Conservation (phyloP, 2,329 filamentous ascomycete species). For the Biscogniauxia marginata region DNA sequence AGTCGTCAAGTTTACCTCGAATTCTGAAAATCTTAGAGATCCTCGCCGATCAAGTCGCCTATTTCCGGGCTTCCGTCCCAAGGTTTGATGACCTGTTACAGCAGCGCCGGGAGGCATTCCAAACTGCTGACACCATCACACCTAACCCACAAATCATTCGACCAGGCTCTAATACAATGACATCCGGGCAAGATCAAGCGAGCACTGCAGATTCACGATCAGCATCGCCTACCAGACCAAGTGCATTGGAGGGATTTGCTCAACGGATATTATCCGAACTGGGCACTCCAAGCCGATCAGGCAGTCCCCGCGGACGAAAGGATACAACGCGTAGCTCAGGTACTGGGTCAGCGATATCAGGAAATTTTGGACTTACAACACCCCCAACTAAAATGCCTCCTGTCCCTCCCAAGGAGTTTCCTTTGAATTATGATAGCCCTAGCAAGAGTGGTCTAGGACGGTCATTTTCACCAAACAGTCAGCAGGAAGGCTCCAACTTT, state of each 20-base stretch:
- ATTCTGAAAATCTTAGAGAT: conserved; percentile 58
- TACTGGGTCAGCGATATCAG: conserved; percentile 24
- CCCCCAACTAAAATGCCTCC: conserved; percentile 36
- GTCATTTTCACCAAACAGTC: conserved; percentile 43
- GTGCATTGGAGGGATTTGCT: conserved; percentile 59
- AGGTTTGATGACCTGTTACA: conserved; percentile 72
- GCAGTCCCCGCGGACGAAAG: conserved; percentile 50
- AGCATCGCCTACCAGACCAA: conserved; percentile 52
- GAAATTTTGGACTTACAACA: conserved; percentile 31
- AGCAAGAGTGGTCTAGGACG: conserved; percentile 32
- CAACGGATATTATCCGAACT: conserved; percentile 62
- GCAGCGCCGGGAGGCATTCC: conserved; percentile 63
- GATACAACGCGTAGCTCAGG: conserved; percentile 38
- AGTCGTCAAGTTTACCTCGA: conserved; percentile 46
- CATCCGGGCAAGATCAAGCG: conserved; percentile 38
- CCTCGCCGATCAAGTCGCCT: conserved; percentile 60
- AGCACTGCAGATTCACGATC: conserved; percentile 47
- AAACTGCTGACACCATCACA: conserved; percentile 53
- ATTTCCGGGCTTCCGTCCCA: conserved; percentile 63
- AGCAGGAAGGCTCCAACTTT: conserved; percentile 24
- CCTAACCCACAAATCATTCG: conserved; percentile 34
- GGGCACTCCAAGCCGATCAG: conserved; percentile 51
- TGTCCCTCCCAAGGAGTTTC: conserved; percentile 44
- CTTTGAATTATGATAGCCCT: conserved; percentile 37
- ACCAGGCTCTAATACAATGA: conserved; percentile 25